Evolutionary conservation across 805 yeast species (phyloP), one percentile per base, ranked within the genome.

Genomic region (Saccharomycopsis schoenii): DNA sequence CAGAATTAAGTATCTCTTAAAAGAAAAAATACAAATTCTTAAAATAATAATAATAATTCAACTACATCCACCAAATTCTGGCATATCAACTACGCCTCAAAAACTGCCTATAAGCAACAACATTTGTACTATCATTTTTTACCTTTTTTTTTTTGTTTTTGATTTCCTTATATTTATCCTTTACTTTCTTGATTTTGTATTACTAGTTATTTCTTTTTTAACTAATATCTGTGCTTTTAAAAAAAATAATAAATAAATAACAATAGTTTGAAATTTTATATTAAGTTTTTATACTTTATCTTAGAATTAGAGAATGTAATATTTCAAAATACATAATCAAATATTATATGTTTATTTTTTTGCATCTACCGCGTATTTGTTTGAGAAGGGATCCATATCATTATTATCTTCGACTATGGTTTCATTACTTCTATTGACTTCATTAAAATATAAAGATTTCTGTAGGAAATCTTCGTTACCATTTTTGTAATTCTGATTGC

Each of bases 1-100:
- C 50, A 24, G 56, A 59, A 21, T 37, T 59, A 43, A 55, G n/a
- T 43, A 43, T 24, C 11, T 47, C 52, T 21, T 47, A 47, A 47
- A 15, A 47, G 21, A 47, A 21, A 19, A 17, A 17, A 19, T n/a
- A 42, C 11, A n/a, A 17, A 42, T 6, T 10, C 17, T 40, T 6
- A 24, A 14, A 41, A 21, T 24, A 15, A 57, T 17, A 17, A 12
- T 52, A 29, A 52, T 19, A 9, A 47, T 24, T 19, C 52, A 47
- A 47, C 52, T 47, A 47, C 52, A 5, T 36, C 11, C 39, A 25
- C 11, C 21, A 37, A 17, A 4, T n/a, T 42, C 19, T 4, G 12
- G 2, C 24, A 17, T 21, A 25, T 39, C 58, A 37, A 56, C 21
- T 40, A n/a, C 42, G 19, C 24, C 36, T 25, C 39, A 36, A 36